These are phyloP conservation scores for Plectranthus barbatus DNA, from an alignment of 257 asterid genomes.

Conservation along the genomic window DNA sequence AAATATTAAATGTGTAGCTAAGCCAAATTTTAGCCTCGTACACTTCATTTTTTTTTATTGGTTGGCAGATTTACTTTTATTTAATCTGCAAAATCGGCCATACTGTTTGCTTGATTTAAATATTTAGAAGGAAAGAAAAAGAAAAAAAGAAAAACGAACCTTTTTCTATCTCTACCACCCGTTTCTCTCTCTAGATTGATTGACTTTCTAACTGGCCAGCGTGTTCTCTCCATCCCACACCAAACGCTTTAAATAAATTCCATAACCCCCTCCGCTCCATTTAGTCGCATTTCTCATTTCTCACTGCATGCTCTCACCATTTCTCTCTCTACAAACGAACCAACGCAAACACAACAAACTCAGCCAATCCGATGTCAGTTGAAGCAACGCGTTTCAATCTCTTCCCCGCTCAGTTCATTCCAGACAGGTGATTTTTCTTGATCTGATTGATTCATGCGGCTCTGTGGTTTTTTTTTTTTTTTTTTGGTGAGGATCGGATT, in stretches of 20 bases:
- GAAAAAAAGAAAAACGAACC: background rate
- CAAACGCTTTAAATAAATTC: constrained; percentile 42
- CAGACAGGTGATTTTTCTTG: constrained; percentile 24
- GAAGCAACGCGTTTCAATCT: constrained; percentile 63
- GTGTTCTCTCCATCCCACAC: constrained; percentile 22
- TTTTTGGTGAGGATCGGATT: background rate
- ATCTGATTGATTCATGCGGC: too few relatives aligned
- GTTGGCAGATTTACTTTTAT: constrained; percentile 15
- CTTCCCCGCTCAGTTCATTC: constrained; percentile 31
- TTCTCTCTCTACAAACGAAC: constrained; percentile 15
- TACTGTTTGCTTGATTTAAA: constrained; percentile 13
- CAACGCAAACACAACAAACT: background rate
- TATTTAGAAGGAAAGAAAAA: background rate
- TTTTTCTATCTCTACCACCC: constrained; percentile 17
- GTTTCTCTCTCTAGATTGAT: constrained; percentile 22
- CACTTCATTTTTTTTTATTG: background rate
- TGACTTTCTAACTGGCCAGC: background rate
- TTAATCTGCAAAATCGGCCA: constrained; percentile 19
- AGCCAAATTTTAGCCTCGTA: constrained; percentile 11
- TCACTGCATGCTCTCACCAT: constrained; percentile 20
- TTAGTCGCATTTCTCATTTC: constrained; percentile 10
- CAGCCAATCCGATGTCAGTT: constrained; percentile 50
- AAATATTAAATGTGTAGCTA: constrained; percentile 5
- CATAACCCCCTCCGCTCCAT: constrained; percentile 19
- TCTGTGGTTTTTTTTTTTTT: background rate